A percentile compares a stretch with the other conserved stretches of the same genome.
phyloP scores from a whole-genome alignment of 208 protist genomes.

The Trypanosoma theileri region DNA sequence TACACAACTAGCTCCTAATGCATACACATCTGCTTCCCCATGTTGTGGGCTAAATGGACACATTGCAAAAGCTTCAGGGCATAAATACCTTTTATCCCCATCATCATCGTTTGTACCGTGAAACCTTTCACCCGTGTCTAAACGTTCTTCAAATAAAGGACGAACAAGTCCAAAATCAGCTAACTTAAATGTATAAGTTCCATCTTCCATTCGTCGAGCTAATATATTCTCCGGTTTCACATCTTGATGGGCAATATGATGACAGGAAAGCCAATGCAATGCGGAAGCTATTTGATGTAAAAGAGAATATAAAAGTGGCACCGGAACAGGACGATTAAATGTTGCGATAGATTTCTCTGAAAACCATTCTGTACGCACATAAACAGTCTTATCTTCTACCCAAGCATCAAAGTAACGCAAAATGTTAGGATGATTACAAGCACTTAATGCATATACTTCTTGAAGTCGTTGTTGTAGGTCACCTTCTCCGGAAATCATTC shows the following conservation, averaged over 20 bases:
- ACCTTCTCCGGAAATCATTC: constrained; percentile 62
- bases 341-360: constrained; percentile 41
- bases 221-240: constrained; percentile 85
- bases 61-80: constrained; percentile 52
- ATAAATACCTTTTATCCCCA: constrained; percentile 82
- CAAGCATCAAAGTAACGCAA: constrained; percentile 86
- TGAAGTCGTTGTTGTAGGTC: constrained; percentile 81
- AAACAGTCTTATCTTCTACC: constrained; percentile 80
- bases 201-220: constrained; percentile 29
- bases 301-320: constrained; percentile 45
- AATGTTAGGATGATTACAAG: constrained; percentile 71
- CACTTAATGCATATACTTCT: constrained; percentile 77
- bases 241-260: constrained; percentile 83
- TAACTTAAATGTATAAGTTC: constrained; percentile 69
- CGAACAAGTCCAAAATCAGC: constrained; percentile 85
- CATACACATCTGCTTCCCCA: constrained; percentile 81
- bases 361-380: constrained; percentile 77
- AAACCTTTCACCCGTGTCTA: constrained; percentile 52
- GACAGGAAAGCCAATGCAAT: constrained; percentile 70
- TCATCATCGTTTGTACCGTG: constrained; percentile 80
- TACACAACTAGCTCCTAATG: constrained; percentile 83
- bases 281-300: constrained; percentile 70
- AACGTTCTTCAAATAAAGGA: constrained; percentile 28
- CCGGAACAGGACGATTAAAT: constrained; percentile 42
- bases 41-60: constrained; percentile 27